Evolutionary conservation across 225 moss, liverwort and hornwort species (phyloP).

Genomic region (Bryoerythrophyllum caledonicum): DNA sequence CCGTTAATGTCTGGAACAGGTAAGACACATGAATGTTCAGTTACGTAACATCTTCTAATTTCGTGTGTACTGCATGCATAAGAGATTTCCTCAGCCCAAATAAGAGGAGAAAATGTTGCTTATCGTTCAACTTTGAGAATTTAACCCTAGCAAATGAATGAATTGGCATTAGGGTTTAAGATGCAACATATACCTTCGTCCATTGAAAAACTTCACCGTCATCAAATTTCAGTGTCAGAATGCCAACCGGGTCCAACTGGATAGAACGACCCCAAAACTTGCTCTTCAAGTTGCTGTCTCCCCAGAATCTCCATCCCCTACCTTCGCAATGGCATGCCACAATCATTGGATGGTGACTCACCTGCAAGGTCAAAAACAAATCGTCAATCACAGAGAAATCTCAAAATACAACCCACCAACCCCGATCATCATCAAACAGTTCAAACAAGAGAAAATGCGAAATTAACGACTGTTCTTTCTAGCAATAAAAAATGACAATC

Average conservation of each 20-base stretch:
- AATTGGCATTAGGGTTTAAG: background rate
- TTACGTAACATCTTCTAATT: background rate
- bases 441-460: background rate
- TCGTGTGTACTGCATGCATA: background rate
- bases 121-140: background rate
- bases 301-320: constrained; percentile 83
- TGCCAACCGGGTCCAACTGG: constrained; percentile 82
- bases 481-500: background rate
- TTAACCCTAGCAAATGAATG: background rate
- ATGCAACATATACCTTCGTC: constrained; percentile 60
- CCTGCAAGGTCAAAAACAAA: constrained; percentile 42
- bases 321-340: constrained; percentile 88
- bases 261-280: constrained; percentile 91
- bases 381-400: background rate
- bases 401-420: background rate
- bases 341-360: constrained; percentile 91
- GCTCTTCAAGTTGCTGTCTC: constrained; percentile 79
- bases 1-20: constrained; percentile 6
- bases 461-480: background rate
- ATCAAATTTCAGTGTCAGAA: constrained; percentile 66
- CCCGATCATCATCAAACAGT: background rate
- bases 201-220: constrained; percentile 82
- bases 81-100: background rate
- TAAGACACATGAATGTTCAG: background rate
- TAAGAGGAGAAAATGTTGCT: background rate